Conservation (phyloP, 495 filamentous ascomycete species). For the Antarctomyces pellizariae region DNA sequence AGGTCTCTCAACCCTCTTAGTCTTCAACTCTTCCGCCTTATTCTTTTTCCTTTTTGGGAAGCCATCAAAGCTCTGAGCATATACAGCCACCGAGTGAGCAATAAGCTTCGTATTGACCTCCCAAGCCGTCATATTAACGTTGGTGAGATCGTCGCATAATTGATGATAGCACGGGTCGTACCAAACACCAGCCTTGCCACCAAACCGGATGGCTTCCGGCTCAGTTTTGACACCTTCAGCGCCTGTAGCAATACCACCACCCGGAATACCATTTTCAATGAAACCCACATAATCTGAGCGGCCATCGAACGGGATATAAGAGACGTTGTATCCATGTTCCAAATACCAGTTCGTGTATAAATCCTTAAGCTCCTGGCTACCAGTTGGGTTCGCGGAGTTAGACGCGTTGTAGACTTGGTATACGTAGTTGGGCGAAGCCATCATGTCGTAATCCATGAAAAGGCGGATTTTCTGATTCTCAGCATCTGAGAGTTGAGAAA, state of each 20-base stretch:
- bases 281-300: conserved; percentile 33
- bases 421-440: conserved; percentile 29
- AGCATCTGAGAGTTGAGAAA: conserved; percentile 19
- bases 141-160: conserved; percentile 25
- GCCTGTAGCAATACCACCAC: conserved; percentile 36
- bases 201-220: conserved; percentile 25
- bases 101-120: conserved; percentile 31
- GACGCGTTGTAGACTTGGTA: conserved; percentile 27
- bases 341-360: conserved; percentile 27
- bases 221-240: conserved; percentile 32
- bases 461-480: conserved; percentile 31
- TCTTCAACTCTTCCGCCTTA: conserved; percentile 5
- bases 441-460: conserved; percentile 38
- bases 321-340: conserved; percentile 23
- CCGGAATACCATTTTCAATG: conserved; percentile 27
- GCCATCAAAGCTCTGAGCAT: conserved; percentile 24
- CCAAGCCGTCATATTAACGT: conserved; percentile 27
- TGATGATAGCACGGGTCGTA: conserved; percentile 33
- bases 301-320: conserved; percentile 29
- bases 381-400: conserved; percentile 22
- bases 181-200: conserved; percentile 25
- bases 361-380: conserved; percentile 25
- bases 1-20: conserved; percentile 7
- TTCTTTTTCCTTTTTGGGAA: conserved; percentile 28
- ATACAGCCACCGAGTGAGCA: conserved; percentile 29